These are phyloP conservation scores for Irpex sp. DNA, from an alignment of 1,284 basidiomycete species.

Conservation along the genomic window DNA sequence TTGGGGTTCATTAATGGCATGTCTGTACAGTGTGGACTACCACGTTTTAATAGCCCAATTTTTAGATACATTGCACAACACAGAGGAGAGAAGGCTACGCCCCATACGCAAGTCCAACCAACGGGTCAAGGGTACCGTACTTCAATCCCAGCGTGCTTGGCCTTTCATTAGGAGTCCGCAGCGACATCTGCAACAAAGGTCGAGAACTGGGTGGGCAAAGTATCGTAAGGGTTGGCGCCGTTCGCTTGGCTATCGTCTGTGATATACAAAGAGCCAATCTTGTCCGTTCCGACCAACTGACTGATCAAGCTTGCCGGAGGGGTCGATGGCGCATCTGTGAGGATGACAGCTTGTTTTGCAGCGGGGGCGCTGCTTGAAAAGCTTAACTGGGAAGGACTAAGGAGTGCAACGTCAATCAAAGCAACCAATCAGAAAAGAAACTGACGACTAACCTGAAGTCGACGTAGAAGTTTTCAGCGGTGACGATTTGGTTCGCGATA, in stretches of 20 bases:
- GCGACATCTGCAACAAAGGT: constrained; percentile 15
- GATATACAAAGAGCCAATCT: constrained; percentile 36
- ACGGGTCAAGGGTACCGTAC: too few species aligned
- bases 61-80: too few species aligned
- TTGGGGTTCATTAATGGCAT: too few species aligned
- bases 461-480: constrained; percentile 20
- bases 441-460: constrained; percentile 17
- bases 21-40: too few species aligned
- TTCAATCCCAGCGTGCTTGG: too few species aligned
- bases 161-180: constrained; percentile 5
- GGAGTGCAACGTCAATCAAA: neutral
- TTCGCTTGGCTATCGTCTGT: constrained; percentile 27
- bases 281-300: constrained; percentile 28
- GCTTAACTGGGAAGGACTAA: constrained; percentile 17
- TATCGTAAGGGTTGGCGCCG: constrained; percentile 20
- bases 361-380: constrained; percentile 19
- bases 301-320: constrained; percentile 33
- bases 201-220: constrained; percentile 17
- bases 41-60: too few species aligned
- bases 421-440: neutral
- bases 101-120: too few species aligned
- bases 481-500: constrained; percentile 22
- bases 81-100: too few species aligned
- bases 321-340: constrained; percentile 24
- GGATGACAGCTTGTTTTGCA: constrained; percentile 23